These are phyloP conservation scores for Talaromyces borbonicus DNA, from an alignment of 495 filamentous ascomycete genomes.

Conservation along the genomic window DNA sequence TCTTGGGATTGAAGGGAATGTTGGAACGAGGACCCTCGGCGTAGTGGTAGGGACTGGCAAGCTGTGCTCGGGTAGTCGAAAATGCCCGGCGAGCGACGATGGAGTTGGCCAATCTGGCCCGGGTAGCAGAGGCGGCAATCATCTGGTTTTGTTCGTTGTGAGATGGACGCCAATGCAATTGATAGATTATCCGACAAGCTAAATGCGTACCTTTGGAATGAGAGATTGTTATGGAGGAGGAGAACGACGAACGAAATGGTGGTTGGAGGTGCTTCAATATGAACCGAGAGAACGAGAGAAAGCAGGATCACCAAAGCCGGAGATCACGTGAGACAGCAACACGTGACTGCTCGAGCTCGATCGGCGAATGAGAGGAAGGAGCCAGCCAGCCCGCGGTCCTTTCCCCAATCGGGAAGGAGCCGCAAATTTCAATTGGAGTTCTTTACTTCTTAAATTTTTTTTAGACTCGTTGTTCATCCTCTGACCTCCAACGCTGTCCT, in stretches of 20 bases:
- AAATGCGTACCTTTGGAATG: conserved; percentile 3
- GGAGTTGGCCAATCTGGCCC: conserved; percentile 51
- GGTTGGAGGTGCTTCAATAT: too few species aligned
- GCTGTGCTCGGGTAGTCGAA: conserved; percentile 77
- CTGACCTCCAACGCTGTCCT: too few species aligned
- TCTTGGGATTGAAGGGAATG: conserved; percentile 92
- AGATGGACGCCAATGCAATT: not conserved
- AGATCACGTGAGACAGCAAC: not conserved
- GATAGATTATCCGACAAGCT: not conserved
- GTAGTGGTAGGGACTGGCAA: conserved; percentile 93
- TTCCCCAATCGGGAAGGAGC: conserved; percentile 7
- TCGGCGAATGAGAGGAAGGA: not conserved
- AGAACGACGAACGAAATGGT: conserved; percentile 1
- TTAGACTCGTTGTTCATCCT: too few species aligned
- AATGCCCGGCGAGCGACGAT: conserved; percentile 84
- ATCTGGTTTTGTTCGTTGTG: conserved; percentile 46
- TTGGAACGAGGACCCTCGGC: conserved; percentile 91
- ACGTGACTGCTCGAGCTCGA: not conserved
- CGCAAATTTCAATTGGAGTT: conserved; percentile 7
- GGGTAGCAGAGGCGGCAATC: conserved; percentile 71
- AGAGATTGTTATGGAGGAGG: not conserved
- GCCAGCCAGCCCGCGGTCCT: conserved; percentile 4
- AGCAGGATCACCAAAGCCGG: not conserved
- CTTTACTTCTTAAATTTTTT: too few species aligned
- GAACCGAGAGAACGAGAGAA: not conserved